A percentile compares a stretch with the other conserved stretches of the same genome.
These are phyloP conservation scores for Dioscorea zingiberensis DNA, from an alignment of 106 monocot species.

Conservation along the genomic window DNA sequence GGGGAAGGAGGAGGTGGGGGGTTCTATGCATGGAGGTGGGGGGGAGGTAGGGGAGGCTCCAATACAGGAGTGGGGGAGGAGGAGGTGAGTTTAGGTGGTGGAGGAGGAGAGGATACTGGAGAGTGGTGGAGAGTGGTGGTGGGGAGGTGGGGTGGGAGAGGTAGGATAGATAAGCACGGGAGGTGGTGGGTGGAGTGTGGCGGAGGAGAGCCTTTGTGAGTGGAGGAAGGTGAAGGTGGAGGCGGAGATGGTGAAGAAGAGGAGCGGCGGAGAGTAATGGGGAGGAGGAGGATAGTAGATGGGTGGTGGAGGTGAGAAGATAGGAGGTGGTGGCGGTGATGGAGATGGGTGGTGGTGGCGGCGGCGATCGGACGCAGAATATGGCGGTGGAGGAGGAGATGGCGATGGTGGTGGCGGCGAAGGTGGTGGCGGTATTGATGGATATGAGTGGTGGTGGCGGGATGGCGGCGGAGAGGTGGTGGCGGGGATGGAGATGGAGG, in stretches of 20 bases:
- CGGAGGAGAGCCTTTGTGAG: conserved; percentile 22
- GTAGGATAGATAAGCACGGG: conserved; percentile 6
- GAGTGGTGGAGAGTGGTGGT: no score
- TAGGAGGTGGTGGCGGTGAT: conserved; percentile 19
- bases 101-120: conserved; percentile 4
- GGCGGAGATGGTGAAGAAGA: conserved; percentile 24
- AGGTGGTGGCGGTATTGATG: conserved; percentile 18
- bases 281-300: conserved; percentile 3
- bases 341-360: conserved; percentile 31
- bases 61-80: conserved; percentile 19
- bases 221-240: not conserved
- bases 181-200: conserved; percentile 17
- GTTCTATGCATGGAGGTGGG: conserved; percentile 17
- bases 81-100: conserved; percentile 13
- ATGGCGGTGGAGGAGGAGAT: conserved; percentile 2
- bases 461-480: not conserved
- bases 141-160: conserved; percentile 9
- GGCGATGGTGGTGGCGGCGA: not conserved
- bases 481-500: conserved; percentile 17
- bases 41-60: conserved; percentile 11
- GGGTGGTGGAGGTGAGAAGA: conserved; percentile 13
- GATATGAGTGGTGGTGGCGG: conserved; percentile 10
- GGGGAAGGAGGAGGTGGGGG: conserved; percentile 13
- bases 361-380: not conserved
- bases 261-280: conserved; percentile 5